Base-by-base conservation (phyloP, 345 rosid species). In the Boechera retrofracta region DNA sequence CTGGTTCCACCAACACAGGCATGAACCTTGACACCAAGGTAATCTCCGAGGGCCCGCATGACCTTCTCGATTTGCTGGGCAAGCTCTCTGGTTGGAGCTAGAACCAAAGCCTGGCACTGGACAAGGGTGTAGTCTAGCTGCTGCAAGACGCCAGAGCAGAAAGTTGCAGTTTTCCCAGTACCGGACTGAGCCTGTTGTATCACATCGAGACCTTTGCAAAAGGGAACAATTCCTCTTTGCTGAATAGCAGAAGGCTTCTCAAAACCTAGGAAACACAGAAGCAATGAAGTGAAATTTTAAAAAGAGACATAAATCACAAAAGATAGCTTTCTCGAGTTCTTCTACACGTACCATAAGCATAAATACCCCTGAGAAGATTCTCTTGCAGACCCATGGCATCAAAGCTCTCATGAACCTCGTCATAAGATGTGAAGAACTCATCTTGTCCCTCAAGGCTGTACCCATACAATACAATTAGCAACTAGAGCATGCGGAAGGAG, bases 201-300 rank as follows among this genome's bases (percentile, higher is more conserved):
- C 58, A 89, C 95, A 72, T 86, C 92, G 45, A 89, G 92, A 48
- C 95, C 92, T 67, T 89, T 86, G 79, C 90, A 87, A 66, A 89
- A 86, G 6, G 95, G 95, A 15, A 89, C 92, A 45, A 89, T 89
- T 49, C 95, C 95, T 61, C 91, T 90, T 72, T 90, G 95, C 81
- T 90, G 95, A 76, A 90, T 90, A 11, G 96, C 96, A 81, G 92
- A 90, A 36, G 96, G 96, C 86, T 90, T 90, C 87, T 90, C 93
- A 83, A 90, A 86, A 82, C 89, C 89, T 86, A 71, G 16, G 0
- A 71, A 68, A 36, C 55, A 38, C 42, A 60, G 2, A 47, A 13
- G 4, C 24, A 31, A 42, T 28, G 41, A 39, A 11, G 2, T 36
- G 13, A 38, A 18, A 9, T 3, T 13, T 4, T 0, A 28, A 53